These are phyloP conservation scores for Phytophthora cajani DNA, from an alignment of 352 stramenopile genomes.

Conservation along the genomic window DNA sequence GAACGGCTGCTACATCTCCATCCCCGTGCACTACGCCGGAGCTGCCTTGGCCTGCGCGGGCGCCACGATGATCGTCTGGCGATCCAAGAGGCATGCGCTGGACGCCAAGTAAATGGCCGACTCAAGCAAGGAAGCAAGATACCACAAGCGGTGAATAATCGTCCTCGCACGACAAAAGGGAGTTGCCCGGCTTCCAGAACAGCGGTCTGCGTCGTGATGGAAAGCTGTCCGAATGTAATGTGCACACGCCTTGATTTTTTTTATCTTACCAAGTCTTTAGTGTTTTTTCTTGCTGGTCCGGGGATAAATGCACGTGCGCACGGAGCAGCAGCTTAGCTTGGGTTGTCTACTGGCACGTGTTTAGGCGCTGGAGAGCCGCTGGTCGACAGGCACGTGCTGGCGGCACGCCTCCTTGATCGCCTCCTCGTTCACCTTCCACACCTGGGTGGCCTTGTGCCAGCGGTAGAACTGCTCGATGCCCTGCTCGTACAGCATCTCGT, in stretches of 20 bases:
- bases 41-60: slow-evolving; percentile 53
- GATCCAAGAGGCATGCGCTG: slow-evolving; percentile 45
- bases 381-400: slow-evolving; percentile 55
- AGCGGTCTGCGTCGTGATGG: background rate
- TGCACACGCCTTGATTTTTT: slow-evolving; percentile 4
- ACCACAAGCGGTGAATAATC: background rate
- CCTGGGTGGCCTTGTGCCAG: slow-evolving; percentile 85
- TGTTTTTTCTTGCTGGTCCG: background rate
- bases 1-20: slow-evolving; percentile 81
- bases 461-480: slow-evolving; percentile 96
- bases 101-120: slow-evolving; percentile 33
- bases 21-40: slow-evolving; percentile 78
- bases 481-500: slow-evolving; percentile 99
- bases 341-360: background rate
- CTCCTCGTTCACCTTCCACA: slow-evolving; percentile 49
- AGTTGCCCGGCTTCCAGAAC: background rate
- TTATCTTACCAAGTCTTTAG: background rate
- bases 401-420: slow-evolving; percentile 69
- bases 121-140: background rate
- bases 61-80: slow-evolving; percentile 52
- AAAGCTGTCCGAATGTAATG: background rate
- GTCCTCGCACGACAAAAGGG: background rate
- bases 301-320: background rate
- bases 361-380: slow-evolving; percentile 51
- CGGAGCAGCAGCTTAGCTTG: background rate